Evolutionary conservation across 441 rosid species (phyloP).

Genomic region (Pelargonium myrrhifolium): DNA sequence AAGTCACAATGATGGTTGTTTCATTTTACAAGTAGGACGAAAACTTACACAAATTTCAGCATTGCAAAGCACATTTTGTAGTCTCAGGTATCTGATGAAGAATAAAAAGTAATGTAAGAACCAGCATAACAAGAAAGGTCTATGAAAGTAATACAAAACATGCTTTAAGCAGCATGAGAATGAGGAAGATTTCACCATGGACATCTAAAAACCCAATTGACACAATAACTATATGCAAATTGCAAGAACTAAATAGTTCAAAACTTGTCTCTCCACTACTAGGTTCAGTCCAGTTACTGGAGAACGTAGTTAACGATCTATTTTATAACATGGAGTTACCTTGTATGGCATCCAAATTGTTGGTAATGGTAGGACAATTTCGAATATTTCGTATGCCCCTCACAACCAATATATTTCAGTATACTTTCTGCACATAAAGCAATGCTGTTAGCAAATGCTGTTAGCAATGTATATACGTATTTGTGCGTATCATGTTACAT

Average conservation of each 20-base stretch:
- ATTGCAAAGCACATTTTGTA: slow-evolving; percentile 65
- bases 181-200: not conserved
- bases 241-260: not conserved
- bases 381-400: slow-evolving; percentile 31
- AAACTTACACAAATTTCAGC: slow-evolving; percentile 67
- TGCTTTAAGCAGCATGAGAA: not conserved
- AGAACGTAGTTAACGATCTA: not conserved
- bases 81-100: slow-evolving; percentile 64
- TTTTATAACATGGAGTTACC: slow-evolving; percentile 33
- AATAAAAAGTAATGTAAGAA: slow-evolving; percentile 15
- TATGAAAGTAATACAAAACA: not conserved
- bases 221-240: slow-evolving; percentile 3
- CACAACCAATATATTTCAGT: slow-evolving; percentile 46
- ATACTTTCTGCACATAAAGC: slow-evolving; percentile 38
- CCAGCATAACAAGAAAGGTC: not conserved
- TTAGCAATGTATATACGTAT: too few species aligned
- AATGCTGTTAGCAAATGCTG: slow-evolving; percentile 7
- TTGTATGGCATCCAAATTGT: slow-evolving; percentile 49
- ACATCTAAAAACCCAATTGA: not conserved
- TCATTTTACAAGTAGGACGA: slow-evolving; percentile 7
- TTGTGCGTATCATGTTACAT: not conserved
- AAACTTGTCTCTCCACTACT: not conserved
- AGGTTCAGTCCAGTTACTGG: not conserved
- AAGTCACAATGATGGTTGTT: not conserved
- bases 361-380: slow-evolving; percentile 58